phyloP scores from a whole-genome alignment of 108 stramenopile genomes.

The Asterionellopsis glacialis region DNA sequence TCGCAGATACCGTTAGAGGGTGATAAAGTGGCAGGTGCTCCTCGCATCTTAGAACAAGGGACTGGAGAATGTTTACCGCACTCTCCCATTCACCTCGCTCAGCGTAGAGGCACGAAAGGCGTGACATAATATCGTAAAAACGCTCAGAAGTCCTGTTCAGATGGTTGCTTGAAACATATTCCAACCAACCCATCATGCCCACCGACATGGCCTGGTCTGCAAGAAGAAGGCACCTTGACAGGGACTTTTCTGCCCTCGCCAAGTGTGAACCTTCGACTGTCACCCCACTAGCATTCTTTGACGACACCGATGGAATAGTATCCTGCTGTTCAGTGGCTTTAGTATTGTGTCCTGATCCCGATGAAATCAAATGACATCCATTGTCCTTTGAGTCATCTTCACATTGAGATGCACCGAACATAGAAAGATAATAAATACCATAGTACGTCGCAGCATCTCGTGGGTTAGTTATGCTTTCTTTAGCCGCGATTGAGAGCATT shows the following conservation, averaged over 20 bases:
- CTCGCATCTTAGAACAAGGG: slow-evolving; percentile 32
- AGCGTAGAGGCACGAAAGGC: slow-evolving; percentile 23
- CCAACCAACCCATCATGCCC: slow-evolving; percentile 49
- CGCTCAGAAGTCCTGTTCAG: slow-evolving; percentile 24
- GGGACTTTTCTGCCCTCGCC: slow-evolving; percentile 7
- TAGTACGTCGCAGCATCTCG: slow-evolving; percentile 30
- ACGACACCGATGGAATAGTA: too few relatives aligned
- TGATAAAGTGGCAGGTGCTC: slow-evolving; percentile 25
- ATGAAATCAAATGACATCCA: too few relatives aligned
- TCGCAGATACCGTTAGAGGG: slow-evolving; percentile 24
- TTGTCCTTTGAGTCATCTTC: not conserved
- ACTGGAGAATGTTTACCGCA: slow-evolving; percentile 22
- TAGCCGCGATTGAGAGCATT: not conserved
- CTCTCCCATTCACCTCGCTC: slow-evolving; percentile 22
- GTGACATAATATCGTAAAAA: slow-evolving; percentile 25
- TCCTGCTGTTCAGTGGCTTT: too few relatives aligned
- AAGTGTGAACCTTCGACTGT: not conserved
- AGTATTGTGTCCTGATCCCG: too few relatives aligned
- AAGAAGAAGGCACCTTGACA: slow-evolving; percentile 24
- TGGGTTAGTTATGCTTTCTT: slow-evolving; percentile 8
- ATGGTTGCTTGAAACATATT: slow-evolving; percentile 28
- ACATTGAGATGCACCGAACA: not conserved
- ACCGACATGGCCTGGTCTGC: slow-evolving; percentile 35
- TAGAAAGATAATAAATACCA: slow-evolving; percentile 24
- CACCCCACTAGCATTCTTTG: too few relatives aligned